Evolutionary conservation across 768 basidiomycete species (phyloP), one percentile per base, ranked within the genome.

Genomic region (Tricholoma furcatifolium): DNA sequence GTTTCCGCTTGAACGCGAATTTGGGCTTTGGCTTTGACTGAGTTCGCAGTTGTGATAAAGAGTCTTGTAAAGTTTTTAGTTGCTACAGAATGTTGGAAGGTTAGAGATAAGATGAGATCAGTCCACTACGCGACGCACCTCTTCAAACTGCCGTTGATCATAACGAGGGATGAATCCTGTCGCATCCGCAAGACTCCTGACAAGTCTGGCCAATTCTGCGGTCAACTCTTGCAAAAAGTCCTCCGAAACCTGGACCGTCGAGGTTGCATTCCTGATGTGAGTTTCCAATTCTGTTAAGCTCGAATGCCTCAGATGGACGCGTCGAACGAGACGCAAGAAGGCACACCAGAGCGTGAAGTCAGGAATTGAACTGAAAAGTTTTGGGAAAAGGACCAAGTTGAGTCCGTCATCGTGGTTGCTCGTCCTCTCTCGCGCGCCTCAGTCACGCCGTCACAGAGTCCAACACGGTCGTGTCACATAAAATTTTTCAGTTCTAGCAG

Each of bases 121-220:
- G 17, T 27, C 38, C 18, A 11, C 32, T 48, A 21, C 4, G 27
- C 6, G 17, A 72, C 83, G 49, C 59, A 90, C 89, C 60, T 73
- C 68, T 65, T 87, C 86, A 62, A 78, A 87, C 61, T 84, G 84
- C 49, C 84, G 77, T 62, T 87, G 89, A 66, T 91, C 88, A 62
- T 89, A 90, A 35, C 77, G 72, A 4, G 89, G 85, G 41, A 93
- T 69, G 52, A 77, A 81, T 6, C 78, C 77, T 8, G 80, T 82
- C 5, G 85, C 88, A 63, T 84, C 86, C 6, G 76, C 72, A 15
- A 92, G 74, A 20, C 72, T 73, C 60, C 85, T 91, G 40, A 81
- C 74, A 40, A 90, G 66, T 54, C 78, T 81, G 3, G 83, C 78
- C 17, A 86, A 65, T 38, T 81, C 79, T 8, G 71, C 55, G 3